A percentile compares a stretch with the other conserved stretches of the same genome.
Conservation (phyloP, 2,329 filamentous ascomycete species). For the Ophiostoma sp. region DNA sequence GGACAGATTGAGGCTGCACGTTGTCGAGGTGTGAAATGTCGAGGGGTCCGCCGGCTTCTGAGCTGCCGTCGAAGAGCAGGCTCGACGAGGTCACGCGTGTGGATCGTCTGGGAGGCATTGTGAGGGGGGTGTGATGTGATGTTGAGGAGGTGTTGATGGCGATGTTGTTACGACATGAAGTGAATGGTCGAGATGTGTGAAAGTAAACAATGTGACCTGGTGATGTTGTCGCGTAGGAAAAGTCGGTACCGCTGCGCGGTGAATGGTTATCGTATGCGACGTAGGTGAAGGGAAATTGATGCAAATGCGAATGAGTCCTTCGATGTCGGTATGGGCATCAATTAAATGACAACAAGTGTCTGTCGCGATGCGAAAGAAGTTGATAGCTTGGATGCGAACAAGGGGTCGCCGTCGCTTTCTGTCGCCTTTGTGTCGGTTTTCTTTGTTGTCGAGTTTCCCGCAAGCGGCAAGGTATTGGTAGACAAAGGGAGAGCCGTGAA, state of each 20-base stretch:
- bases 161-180: neutral
- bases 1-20: conserved; percentile 15
- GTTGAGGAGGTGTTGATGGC: neutral
- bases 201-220: neutral
- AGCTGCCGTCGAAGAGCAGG: conserved; percentile 30
- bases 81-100: conserved; percentile 27
- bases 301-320: neutral
- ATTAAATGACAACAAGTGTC: neutral
- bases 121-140: neutral
- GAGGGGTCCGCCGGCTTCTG: conserved; percentile 29
- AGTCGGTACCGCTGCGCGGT: neutral
- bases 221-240: neutral
- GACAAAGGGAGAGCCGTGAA: neutral
- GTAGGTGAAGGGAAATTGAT: neutral
- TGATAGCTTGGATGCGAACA: neutral
- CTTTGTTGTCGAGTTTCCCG: conserved; percentile 22
- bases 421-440: neutral
- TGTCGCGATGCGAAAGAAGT: neutral
- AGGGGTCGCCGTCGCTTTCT: neutral
- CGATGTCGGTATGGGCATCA: neutral
- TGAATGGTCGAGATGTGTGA: neutral
- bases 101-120: conserved; percentile 30
- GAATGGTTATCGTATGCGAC: neutral
- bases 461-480: conserved; percentile 4
- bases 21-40: conserved; percentile 11